Conservation (phyloP, 2,329 filamentous ascomycete genomes). For the Sordariomycetes sp. region DNA sequence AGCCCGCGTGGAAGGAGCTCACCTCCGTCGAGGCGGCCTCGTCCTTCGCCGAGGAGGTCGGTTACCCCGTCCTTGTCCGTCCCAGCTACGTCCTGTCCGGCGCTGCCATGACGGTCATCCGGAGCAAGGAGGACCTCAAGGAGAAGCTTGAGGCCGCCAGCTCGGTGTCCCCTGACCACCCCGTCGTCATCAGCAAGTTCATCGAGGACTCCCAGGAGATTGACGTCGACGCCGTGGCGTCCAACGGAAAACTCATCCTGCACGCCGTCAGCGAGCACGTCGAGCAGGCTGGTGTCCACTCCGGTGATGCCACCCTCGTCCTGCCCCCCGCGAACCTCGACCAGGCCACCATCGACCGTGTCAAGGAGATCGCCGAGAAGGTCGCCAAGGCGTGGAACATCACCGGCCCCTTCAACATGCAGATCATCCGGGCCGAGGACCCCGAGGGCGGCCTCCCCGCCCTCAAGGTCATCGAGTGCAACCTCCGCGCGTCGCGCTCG, state of each 20-base stretch:
- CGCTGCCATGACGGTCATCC: constrained; percentile 96
- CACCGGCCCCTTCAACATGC: constrained; percentile 99
- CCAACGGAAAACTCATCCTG: constrained; percentile 71
- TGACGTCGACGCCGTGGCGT: constrained; percentile 87
- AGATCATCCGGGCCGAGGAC: constrained; percentile 87
- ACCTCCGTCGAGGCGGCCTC: constrained; percentile 82
- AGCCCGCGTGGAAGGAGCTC: constrained; percentile 96
- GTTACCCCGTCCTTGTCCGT: constrained; percentile 89
- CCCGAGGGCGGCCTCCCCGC: constrained; percentile 60
- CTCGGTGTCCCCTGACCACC: constrained; percentile 88
- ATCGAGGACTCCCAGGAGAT: constrained; percentile 96
- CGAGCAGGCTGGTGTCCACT: constrained; percentile 95
- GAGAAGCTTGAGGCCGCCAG: constrained; percentile 87
- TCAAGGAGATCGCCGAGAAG: constrained; percentile 93
- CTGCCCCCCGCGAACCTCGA: constrained; percentile 78
- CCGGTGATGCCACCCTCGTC: constrained; percentile 88
- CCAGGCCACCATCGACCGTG: constrained; percentile 61
- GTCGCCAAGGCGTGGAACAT: constrained; percentile 96
- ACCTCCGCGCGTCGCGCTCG: constrained; percentile 89
- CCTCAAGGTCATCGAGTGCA: constrained; percentile 97
- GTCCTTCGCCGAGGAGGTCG: constrained; percentile 69
- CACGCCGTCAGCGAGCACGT: constrained; percentile 94
- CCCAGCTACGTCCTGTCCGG: constrained; percentile 94
- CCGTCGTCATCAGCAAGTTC: constrained; percentile 96
- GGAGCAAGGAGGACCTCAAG: constrained; percentile 75